phyloP scores from a whole-genome alignment of 805 yeast genomes.

The Ogataea ganodermae region DNA sequence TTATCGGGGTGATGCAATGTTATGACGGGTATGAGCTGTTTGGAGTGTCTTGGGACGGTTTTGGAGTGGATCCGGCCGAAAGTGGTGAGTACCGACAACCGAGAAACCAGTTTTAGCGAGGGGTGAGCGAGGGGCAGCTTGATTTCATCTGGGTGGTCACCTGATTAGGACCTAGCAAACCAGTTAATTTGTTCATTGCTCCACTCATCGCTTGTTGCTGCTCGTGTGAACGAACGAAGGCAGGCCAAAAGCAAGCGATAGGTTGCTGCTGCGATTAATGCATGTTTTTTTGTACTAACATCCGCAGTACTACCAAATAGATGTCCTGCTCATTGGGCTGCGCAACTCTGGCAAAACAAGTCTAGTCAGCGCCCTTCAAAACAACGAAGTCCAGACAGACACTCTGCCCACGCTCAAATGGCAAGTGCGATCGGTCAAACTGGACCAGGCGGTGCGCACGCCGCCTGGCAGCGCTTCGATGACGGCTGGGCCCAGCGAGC shows the following conservation, averaged over 20 bases:
- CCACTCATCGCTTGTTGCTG: too few species aligned
- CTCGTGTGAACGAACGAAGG: too few species aligned
- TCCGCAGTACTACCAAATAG: conserved; percentile 28
- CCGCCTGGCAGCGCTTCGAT: conserved; percentile 14
- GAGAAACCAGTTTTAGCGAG: too few species aligned
- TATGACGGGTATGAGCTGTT: conserved; percentile 1
- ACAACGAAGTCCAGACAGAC: conserved; percentile 12
- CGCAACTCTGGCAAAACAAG: conserved; percentile 35
- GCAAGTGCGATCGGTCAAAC: conserved; percentile 15
- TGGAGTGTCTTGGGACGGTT: conserved; percentile 7
- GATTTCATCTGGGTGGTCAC: too few species aligned
- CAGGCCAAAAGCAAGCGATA: too few species aligned
- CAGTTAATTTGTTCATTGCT: too few species aligned
- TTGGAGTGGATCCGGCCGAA: conserved; percentile 17
- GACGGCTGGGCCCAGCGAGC: conserved; percentile 5
- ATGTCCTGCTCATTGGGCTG: conserved; percentile 32
- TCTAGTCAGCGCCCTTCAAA: conserved; percentile 22
- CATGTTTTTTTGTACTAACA: too few species aligned
- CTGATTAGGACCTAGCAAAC: too few species aligned
- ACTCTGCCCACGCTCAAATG: conserved; percentile 31
- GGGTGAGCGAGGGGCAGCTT: too few species aligned
- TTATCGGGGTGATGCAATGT: background rate
- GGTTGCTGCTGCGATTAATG: too few species aligned
- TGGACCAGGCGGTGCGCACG: conserved; percentile 10
- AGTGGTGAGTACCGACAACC: conserved; percentile 19